Evolutionary conservation across 306 rosid genomes (phyloP), one percentile per base, ranked within the genome.

Genomic region (Geum urbanum): DNA sequence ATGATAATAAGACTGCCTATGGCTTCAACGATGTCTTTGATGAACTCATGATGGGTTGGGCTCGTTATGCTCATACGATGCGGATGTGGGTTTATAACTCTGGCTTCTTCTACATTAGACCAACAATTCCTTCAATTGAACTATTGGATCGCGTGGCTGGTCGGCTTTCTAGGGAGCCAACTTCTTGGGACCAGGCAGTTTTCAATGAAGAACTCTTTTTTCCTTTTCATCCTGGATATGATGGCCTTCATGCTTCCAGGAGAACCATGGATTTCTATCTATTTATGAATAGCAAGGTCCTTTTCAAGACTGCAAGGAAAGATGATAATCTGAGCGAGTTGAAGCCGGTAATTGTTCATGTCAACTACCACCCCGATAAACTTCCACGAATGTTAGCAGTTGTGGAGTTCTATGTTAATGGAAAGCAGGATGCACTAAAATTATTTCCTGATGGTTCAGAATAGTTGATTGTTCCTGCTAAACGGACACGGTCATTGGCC

Each of bases 41-140:
- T 32, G 98, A 92, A 67, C 90, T 85, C 44, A 58, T 82, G 6
- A 92, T 92, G 98, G 96, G 98, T 35, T 92, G 98, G 98, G 92
- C 96, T 40, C 85, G 96, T 55, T 90, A 43, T 55, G 96, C 96
- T 13, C 96, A 90, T 67, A 92, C 98, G 0, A 90, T 90, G 96
- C 79, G 96, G 67, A 85, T 88, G n/a, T 92, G 98, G 98, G 98
- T 90, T 68, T 88, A 44, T 72, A 92, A 92, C 88, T 92, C 96
- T 3, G 98, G 98, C 70, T 92, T 92, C 86, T 92, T 92, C 87
- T 92, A 79, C 53, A 88, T 92, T 59, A 77, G 98, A 81, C 96
- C 98, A 1, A 90, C 98, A 50, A 76, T 88, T 80, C 92, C 98
- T 68, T 81, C 98, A 5, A 88, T 92, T 8, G 97, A 90, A 77